A percentile compares a stretch with the other conserved stretches of the same genome.
These are phyloP conservation scores for Rhizoctonia solani DNA, from an alignment of 1,284 basidiomycete species.

Conservation along the genomic window DNA sequence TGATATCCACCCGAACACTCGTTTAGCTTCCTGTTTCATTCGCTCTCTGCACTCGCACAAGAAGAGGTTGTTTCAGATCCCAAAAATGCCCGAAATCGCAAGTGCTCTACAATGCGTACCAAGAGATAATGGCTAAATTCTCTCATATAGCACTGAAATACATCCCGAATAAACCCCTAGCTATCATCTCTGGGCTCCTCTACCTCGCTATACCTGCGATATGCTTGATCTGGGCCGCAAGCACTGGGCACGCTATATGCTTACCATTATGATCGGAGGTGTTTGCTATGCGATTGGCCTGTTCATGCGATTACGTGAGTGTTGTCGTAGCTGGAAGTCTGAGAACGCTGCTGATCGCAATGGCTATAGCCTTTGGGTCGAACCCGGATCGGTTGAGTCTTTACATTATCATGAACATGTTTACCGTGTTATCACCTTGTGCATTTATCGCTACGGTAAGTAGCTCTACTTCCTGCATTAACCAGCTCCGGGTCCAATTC, in stretches of 20 bases:
- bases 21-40: too few relatives aligned
- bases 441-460: conserved; percentile 66
- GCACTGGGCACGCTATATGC: conserved; percentile 56
- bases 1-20: too few relatives aligned
- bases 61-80: too few relatives aligned
- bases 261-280: conserved; percentile 63
- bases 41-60: too few relatives aligned
- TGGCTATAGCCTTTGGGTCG: conserved; percentile 43
- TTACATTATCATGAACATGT: conserved; percentile 63
- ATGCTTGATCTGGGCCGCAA: conserved; percentile 3
- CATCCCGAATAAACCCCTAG: conserved; percentile 2
- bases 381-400: conserved; percentile 38
- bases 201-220: background rate
- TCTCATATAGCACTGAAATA: conserved; percentile 10
- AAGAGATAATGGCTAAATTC: background rate
- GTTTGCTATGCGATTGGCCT: conserved; percentile 56
- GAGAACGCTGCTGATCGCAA: background rate
- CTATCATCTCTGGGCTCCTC: background rate
- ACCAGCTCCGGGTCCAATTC: too few relatives aligned
- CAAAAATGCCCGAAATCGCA: background rate
- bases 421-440: conserved; percentile 65
- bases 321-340: background rate
- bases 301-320: conserved; percentile 51
- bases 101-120: background rate
- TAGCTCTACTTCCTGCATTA: background rate